A percentile compares a stretch with the other conserved stretches of the same genome.
These are phyloP conservation scores for Panellus pusillus DNA, from an alignment of 768 basidiomycete species.

Conservation along the genomic window DNA sequence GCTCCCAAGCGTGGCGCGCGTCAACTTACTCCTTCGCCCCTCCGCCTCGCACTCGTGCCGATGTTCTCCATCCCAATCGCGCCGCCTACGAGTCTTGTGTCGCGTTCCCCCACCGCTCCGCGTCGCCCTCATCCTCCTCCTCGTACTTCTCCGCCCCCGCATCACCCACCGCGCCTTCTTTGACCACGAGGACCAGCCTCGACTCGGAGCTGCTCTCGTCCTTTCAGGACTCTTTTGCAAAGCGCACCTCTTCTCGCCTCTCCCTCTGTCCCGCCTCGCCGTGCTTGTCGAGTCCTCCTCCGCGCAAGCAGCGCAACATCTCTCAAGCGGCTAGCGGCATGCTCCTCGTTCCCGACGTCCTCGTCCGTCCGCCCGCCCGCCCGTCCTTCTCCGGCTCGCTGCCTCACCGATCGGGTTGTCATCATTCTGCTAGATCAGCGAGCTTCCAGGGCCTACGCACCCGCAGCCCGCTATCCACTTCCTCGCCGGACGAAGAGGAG, in stretches of 20 bases:
- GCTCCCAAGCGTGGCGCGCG: slow-evolving; percentile 66
- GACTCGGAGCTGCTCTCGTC: slow-evolving; percentile 46
- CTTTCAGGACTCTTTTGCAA: slow-evolving; percentile 13
- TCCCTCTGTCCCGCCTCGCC: slow-evolving; percentile 47
- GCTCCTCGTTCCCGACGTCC: slow-evolving; percentile 41
- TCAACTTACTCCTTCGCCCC: slow-evolving; percentile 55
- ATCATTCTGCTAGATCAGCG: slow-evolving; percentile 34
- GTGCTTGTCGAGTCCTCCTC: slow-evolving; percentile 1
- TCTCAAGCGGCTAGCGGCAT: not conserved
- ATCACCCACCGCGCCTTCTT: slow-evolving; percentile 35
- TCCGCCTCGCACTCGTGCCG: slow-evolving; percentile 34
- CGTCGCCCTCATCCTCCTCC: slow-evolving; percentile 28
- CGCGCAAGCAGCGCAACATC: slow-evolving; percentile 8
- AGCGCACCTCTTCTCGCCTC: slow-evolving; percentile 45
- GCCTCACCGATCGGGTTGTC: slow-evolving; percentile 30
- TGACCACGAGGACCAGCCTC: slow-evolving; percentile 31
- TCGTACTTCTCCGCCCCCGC: slow-evolving; percentile 35
- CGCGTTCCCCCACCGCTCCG: slow-evolving; percentile 50
- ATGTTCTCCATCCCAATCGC: slow-evolving; percentile 31
- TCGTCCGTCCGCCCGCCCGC: slow-evolving; percentile 9
- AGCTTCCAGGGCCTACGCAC: slow-evolving; percentile 27
- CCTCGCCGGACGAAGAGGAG: slow-evolving; percentile 30
- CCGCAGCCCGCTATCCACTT: slow-evolving; percentile 31
- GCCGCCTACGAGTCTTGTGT: slow-evolving; percentile 45
- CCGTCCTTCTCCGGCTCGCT: slow-evolving; percentile 17